These are phyloP conservation scores for Climacium dendroides DNA, from an alignment of 225 moss, liverwort and hornwort genomes.

Conservation along the genomic window DNA sequence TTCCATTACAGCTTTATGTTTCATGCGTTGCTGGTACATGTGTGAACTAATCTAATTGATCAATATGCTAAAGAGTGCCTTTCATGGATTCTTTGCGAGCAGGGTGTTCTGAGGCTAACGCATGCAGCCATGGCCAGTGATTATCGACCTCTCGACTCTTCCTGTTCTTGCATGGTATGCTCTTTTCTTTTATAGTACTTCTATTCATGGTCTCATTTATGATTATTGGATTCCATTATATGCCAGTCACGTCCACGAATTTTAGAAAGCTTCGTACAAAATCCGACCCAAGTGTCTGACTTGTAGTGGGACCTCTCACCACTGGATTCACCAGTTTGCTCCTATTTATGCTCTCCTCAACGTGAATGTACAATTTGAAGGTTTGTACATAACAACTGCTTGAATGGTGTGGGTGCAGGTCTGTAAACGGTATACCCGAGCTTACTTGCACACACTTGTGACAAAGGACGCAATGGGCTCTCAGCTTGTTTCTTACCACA, in stretches of 20 bases:
- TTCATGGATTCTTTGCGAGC: neutral
- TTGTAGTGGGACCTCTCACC: neutral
- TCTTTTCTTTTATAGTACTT: neutral
- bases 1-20: neutral
- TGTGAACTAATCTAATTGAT: neutral
- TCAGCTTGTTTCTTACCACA: slow-evolving; percentile 89
- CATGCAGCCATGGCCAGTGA: slow-evolving; percentile 81
- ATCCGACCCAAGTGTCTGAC: neutral
- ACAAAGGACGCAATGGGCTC: slow-evolving; percentile 94
- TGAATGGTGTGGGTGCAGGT: slow-evolving; percentile 36
- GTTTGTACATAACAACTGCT: neutral
- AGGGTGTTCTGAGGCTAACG: slow-evolving; percentile 79
- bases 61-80: neutral
- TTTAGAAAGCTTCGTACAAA: neutral
- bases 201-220: neutral
- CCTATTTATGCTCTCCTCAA: neutral
- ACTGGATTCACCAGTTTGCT: neutral
- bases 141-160: slow-evolving; percentile 68
- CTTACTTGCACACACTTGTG: slow-evolving; percentile 87
- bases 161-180: slow-evolving; percentile 87
- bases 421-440: slow-evolving; percentile 82
- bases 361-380: neutral
- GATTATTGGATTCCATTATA: neutral
- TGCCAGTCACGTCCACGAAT: neutral
- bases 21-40: neutral